Evolutionary conservation across 2,329 filamentous ascomycete species (phyloP), one percentile per base, ranked within the genome.

Genomic region (Neonectria ditissima): DNA sequence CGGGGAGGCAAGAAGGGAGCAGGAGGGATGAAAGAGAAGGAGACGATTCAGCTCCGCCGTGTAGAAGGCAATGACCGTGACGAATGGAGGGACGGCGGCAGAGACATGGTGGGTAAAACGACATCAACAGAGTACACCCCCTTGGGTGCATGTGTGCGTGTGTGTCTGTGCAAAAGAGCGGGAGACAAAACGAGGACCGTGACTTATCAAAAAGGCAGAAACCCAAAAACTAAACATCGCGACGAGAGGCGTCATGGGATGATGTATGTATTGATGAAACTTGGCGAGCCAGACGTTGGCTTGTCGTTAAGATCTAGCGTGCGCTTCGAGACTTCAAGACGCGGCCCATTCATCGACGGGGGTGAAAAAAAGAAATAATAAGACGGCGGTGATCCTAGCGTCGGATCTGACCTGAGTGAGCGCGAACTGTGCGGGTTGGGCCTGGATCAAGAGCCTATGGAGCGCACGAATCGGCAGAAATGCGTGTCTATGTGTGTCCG

Each of bases 31-130:
- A 10, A 34, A 22, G 45, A 47, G 28, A 34, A 59, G 53, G 57
- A 54, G 45, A 51, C 65, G 20, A 57, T 45, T 58, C 41, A 52
- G 48, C 58, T 59, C 37, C 50, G 45, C 52, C 63, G 54, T 43
- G 43, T 63, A 53, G 48, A 62, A 56, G 54, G 56, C 43, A 52
- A 43, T 50, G 39, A 45, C 34, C 30, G 30, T 56, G 60, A 65
- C 68, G 70, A 73, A 70, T 70, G 37, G 62, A 64, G 59, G 59
- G 45, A 47, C 48, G 39, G 61, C 16, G 55, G 41, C 65, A 73
- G 67, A 73, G 70, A 73, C 70, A 73, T 66, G 70, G 70, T 73
- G 70, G 68, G 70, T 73, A 73, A 72, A 73, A 73, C 70, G 70
- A 66, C 64, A 70, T 63, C 60, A 65, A 62, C 26, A 51, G 52